Conservation (phyloP, 73 alveolate species). For the Stentor roeselii region DNA sequence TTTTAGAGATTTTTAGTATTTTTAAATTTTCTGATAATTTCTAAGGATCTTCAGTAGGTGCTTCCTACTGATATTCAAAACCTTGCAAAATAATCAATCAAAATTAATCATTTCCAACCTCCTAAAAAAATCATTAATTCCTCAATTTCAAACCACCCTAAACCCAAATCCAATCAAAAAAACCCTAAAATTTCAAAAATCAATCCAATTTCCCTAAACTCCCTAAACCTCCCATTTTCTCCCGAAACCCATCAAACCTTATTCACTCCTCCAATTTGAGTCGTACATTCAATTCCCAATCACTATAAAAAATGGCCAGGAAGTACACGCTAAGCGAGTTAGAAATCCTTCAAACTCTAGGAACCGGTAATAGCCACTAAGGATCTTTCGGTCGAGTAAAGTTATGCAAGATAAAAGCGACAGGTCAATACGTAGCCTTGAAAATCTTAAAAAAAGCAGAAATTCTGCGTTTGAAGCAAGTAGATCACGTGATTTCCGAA, state of each 20-base stretch:
- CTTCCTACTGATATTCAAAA: too few relatives aligned
- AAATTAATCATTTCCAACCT: too few relatives aligned
- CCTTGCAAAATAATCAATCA: too few relatives aligned
- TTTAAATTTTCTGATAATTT: too few relatives aligned
- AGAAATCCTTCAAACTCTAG: slow-evolving; percentile 88
- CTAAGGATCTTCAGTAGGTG: too few relatives aligned
- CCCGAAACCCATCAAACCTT: background rate
- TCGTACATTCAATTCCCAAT: background rate
- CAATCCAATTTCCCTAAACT: background rate
- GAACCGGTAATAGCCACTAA: too few relatives aligned
- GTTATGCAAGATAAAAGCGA: slow-evolving; percentile 68
- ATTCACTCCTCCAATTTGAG: background rate
- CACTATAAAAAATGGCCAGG: slow-evolving; percentile 19
- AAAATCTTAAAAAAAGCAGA: slow-evolving; percentile 93
- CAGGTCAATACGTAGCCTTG: slow-evolving; percentile 86
- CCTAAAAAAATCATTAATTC: too few relatives aligned
- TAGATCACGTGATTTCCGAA: slow-evolving; percentile 95
- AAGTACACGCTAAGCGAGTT: slow-evolving; percentile 48
- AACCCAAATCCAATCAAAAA: too few relatives aligned
- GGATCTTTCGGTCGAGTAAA: slow-evolving; percentile 92
- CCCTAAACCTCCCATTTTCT: background rate
- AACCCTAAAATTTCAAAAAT: too few relatives aligned
- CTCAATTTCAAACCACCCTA: too few relatives aligned
- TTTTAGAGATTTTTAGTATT: too few relatives aligned
- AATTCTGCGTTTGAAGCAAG: slow-evolving; percentile 85